Evolutionary conservation across 768 basidiomycete species (phyloP).

Genomic region (Amanita muscaria): DNA sequence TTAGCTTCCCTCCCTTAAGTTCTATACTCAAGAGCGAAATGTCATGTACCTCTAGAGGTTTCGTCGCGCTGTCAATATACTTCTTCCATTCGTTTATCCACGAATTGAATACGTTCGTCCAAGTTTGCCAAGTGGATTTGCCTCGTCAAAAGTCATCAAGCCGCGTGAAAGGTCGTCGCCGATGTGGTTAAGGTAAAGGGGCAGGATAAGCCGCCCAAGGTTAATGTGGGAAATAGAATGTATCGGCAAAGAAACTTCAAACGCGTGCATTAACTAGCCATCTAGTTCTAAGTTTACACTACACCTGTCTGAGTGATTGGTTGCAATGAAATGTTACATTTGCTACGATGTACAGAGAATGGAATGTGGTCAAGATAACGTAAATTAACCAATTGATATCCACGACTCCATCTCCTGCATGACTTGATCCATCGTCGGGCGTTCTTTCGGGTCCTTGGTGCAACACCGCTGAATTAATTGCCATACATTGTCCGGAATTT

Average conservation of each 20-base stretch:
- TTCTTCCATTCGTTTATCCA: constrained; percentile 61
- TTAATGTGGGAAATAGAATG: constrained; percentile 90
- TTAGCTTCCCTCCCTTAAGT: constrained; percentile 6
- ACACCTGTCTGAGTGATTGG: constrained; percentile 87
- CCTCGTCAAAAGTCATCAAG: constrained; percentile 73
- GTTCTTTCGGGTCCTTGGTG: no score
- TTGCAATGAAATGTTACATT: no score
- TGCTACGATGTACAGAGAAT: no score
- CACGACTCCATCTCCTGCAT: no score
- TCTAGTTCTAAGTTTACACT: constrained; percentile 95
- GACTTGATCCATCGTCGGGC: no score
- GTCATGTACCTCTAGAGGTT: constrained; percentile 70
- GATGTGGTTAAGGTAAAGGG: constrained; percentile 91
- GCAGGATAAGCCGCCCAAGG: constrained; percentile 95
- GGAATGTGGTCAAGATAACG: no score
- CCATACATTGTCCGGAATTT: no score
- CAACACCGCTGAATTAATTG: no score
- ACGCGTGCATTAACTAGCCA: constrained; percentile 88
- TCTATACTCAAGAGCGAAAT: constrained; percentile 8
- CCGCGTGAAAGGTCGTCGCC: constrained; percentile 92
- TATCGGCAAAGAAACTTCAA: constrained; percentile 79
- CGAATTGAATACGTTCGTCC: constrained; percentile 78
- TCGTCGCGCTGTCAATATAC: constrained; percentile 76
- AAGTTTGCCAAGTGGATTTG: constrained; percentile 81
- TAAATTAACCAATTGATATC: no score